Percentiles rank a stretch among this genome's conserved stretches.
These are phyloP conservation scores for Botrytis aclada DNA, from an alignment of 2,329 filamentous ascomycete genomes.

Conservation along the genomic window DNA sequence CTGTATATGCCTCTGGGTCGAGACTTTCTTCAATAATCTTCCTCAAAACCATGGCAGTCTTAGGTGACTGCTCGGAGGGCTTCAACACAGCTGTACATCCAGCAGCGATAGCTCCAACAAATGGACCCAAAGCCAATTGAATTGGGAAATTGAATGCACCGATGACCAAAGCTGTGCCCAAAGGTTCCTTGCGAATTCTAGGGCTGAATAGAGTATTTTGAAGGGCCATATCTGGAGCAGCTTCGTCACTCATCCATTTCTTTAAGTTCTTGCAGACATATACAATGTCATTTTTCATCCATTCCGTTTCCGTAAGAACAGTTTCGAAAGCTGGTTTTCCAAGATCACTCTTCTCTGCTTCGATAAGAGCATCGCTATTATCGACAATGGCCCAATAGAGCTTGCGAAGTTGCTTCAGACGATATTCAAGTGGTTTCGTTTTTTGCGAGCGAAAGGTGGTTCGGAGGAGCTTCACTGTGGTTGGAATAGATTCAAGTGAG, in stretches of 20 bases:
- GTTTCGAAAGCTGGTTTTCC: slow-evolving; percentile 76
- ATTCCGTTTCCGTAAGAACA: slow-evolving; percentile 70
- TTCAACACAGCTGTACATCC: slow-evolving; percentile 90
- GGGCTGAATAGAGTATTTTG: slow-evolving; percentile 68
- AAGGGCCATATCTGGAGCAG: slow-evolving; percentile 64
- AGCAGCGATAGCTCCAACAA: slow-evolving; percentile 87
- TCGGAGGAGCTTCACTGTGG: slow-evolving; percentile 58
- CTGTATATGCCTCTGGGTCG: slow-evolving; percentile 71
- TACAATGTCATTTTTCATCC: slow-evolving; percentile 77
- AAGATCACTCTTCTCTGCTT: slow-evolving; percentile 75
- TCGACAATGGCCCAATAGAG: slow-evolving; percentile 92
- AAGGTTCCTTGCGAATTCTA: slow-evolving; percentile 79
- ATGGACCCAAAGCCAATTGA: slow-evolving; percentile 71
- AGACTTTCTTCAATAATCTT: slow-evolving; percentile 73
- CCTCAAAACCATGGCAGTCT: slow-evolving; percentile 73
- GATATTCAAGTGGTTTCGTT: slow-evolving; percentile 79
- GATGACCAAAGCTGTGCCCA: slow-evolving; percentile 81
- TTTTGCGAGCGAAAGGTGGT: slow-evolving; percentile 73
- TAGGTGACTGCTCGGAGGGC: slow-evolving; percentile 79
- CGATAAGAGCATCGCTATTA: slow-evolving; percentile 66
- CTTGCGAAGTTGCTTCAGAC: slow-evolving; percentile 82
- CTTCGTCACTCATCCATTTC: slow-evolving; percentile 81
- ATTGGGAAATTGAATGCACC: slow-evolving; percentile 94
- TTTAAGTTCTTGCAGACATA: slow-evolving; percentile 74
- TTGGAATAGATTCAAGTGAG: slow-evolving; percentile 62